Conservation (phyloP, 2,329 filamentous ascomycete species). For the Rhynchosporium secalis region DNA sequence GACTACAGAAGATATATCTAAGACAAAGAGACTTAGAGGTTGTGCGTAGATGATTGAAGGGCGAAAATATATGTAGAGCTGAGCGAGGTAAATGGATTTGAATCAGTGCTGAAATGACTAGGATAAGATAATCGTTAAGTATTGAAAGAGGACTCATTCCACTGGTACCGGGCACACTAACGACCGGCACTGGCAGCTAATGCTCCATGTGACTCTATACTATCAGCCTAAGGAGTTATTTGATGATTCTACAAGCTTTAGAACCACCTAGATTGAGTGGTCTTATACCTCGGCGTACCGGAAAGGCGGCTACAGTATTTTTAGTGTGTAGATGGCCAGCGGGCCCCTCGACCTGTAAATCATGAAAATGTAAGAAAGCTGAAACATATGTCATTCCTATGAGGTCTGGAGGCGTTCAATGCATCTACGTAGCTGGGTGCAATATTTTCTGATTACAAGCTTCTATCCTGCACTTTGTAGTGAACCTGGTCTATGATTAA, state of each 20-base stretch:
- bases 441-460: too few relatives aligned
- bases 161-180: not conserved
- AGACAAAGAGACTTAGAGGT: not conserved
- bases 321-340: too few relatives aligned
- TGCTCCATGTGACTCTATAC: not conserved
- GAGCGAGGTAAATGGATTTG: not conserved
- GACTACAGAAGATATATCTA: not conserved
- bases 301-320: too few relatives aligned
- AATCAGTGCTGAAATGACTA: not conserved
- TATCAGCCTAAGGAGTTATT: not conserved
- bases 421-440: too few relatives aligned
- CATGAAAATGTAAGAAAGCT: too few relatives aligned
- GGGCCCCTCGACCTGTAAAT: too few relatives aligned
- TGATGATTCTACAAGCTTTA: not conserved
- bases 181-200: not conserved
- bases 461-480: too few relatives aligned
- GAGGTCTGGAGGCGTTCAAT: too few relatives aligned
- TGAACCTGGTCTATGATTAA: too few relatives aligned
- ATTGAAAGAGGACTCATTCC: not conserved
- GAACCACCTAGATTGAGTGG: too few relatives aligned
- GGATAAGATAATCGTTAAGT: not conserved
- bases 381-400: too few relatives aligned
- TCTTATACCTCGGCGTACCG: too few relatives aligned
- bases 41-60: not conserved
- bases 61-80: not conserved